A percentile compares a stretch with the other conserved stretches of the same genome.
Conservation (phyloP, 2,329 filamentous ascomycete genomes). For the Microdochium nivale region DNA sequence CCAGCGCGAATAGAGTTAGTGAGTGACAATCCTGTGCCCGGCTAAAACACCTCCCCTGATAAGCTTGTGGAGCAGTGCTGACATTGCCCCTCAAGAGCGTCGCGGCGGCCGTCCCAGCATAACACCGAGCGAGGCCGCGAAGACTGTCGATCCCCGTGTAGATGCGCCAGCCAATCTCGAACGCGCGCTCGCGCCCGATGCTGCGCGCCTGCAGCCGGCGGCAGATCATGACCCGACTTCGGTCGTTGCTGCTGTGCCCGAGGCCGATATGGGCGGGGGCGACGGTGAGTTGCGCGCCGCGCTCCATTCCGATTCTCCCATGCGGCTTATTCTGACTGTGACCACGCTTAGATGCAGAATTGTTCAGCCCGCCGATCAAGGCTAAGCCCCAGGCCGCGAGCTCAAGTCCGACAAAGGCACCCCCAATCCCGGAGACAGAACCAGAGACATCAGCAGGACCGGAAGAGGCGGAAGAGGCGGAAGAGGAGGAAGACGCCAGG, state of each 20-base stretch:
- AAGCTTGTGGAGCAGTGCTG: neutral
- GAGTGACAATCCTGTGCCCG: neutral
- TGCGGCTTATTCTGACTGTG: neutral
- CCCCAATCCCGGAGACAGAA: neutral
- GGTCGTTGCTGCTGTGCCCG: constrained; percentile 10
- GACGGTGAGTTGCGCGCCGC: constrained; percentile 9
- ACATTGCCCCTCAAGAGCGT: constrained; percentile 10
- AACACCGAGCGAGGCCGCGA: constrained; percentile 4
- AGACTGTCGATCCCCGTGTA: constrained; percentile 5
- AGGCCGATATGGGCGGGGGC: constrained; percentile 17
- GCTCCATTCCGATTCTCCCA: neutral
- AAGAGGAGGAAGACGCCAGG: neutral
- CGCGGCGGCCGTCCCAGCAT: constrained; percentile 9
- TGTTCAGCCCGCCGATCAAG: neutral
- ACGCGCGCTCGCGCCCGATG: constrained; percentile 9
- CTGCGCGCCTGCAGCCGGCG: constrained; percentile 6
- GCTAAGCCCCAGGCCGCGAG: neutral
- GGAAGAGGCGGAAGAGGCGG: constrained; percentile 5
- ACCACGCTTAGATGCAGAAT: neutral
- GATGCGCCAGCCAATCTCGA: constrained; percentile 7
- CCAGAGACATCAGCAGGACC: constrained; percentile 1
- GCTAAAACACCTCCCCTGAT: neutral
- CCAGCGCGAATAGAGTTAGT: neutral
- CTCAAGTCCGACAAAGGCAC: neutral
- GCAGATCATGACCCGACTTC: constrained; percentile 5